Conservation (phyloP, 116 monocot genomes). For the Thalassia testudinum region DNA sequence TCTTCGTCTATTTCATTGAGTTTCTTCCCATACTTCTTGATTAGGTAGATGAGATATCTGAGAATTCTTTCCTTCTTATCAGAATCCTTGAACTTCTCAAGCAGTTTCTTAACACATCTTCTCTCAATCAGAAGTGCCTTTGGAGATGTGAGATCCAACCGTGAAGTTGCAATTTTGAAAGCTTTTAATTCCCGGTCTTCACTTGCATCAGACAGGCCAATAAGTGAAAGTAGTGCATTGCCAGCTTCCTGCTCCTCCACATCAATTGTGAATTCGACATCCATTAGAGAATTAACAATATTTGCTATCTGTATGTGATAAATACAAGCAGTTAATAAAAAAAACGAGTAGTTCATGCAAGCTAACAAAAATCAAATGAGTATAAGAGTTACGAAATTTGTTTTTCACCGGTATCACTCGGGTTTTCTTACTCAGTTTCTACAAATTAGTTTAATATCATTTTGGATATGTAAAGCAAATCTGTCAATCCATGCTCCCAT, state of each 20-base stretch:
- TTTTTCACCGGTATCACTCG: too few species aligned
- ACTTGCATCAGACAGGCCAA: conserved; percentile 32
- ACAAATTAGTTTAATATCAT: too few species aligned
- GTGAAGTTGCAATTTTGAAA: conserved; percentile 38
- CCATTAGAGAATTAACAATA: conserved; percentile 24
- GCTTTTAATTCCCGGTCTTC: conserved; percentile 41
- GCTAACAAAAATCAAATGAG: too few species aligned
- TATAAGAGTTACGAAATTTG: too few species aligned
- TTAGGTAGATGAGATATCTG: conserved; percentile 42
- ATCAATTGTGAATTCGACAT: conserved; percentile 55
- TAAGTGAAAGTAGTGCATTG: conserved; percentile 38
- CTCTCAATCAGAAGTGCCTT: conserved; percentile 69
- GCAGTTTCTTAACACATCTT: conserved; percentile 55
- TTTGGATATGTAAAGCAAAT: too few species aligned
- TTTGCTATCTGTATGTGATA: conserved; percentile 31
- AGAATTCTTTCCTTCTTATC: conserved; percentile 58
- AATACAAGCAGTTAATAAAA: not conserved
- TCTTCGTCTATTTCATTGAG: not conserved
- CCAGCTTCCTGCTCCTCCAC: conserved; percentile 51
- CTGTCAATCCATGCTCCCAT: too few species aligned
- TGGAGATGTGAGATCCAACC: conserved; percentile 47
- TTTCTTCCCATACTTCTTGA: conserved; percentile 49
- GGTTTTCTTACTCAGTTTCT: too few species aligned
- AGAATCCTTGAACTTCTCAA: conserved; percentile 24
- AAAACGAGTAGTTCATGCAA: too few species aligned